A percentile compares a stretch with the other conserved stretches of the same genome.
Conservation (phyloP, 2,329 filamentous ascomycete genomes). For the Aureobasidium uvarum region DNA sequence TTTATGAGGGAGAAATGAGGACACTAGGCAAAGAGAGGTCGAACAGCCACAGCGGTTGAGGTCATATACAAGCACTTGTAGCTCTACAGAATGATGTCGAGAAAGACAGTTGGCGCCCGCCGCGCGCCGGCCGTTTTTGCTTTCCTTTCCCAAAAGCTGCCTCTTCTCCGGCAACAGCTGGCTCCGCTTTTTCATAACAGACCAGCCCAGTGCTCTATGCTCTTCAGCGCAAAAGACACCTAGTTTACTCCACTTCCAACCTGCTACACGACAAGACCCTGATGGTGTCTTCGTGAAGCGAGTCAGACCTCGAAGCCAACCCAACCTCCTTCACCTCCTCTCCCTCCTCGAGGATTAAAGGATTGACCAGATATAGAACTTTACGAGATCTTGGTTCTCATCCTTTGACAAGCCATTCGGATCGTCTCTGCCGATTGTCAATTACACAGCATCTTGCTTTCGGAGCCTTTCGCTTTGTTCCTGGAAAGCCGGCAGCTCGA, state of each 20-base stretch:
- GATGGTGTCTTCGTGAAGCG: neutral
- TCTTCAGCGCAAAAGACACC: conserved; percentile 10
- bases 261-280: conserved; percentile 16
- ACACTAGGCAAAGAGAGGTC: conserved; percentile 2
- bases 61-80: conserved; percentile 23
- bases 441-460: conserved; percentile 10
- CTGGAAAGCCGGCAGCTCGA: conserved; percentile 14
- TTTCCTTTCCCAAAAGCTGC: conserved; percentile 18
- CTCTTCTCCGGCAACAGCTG: conserved; percentile 17
- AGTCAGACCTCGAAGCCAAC: neutral
- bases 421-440: neutral
- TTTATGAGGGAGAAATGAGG: conserved; percentile 2
- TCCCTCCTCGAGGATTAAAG: neutral
- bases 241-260: conserved; percentile 17
- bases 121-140: conserved; percentile 25
- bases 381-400: conserved; percentile 3
- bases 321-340: conserved; percentile 5
- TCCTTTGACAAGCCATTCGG: neutral
- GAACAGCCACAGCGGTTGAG: conserved; percentile 24
- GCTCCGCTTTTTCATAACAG: conserved; percentile 25
- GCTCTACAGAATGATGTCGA: conserved; percentile 24
- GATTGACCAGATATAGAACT: neutral
- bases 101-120: conserved; percentile 24
- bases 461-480: conserved; percentile 18
- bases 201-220: neutral